These are phyloP conservation scores for Byssothecium circinans DNA, from an alignment of 2,329 filamentous ascomycete species.

Conservation along the genomic window DNA sequence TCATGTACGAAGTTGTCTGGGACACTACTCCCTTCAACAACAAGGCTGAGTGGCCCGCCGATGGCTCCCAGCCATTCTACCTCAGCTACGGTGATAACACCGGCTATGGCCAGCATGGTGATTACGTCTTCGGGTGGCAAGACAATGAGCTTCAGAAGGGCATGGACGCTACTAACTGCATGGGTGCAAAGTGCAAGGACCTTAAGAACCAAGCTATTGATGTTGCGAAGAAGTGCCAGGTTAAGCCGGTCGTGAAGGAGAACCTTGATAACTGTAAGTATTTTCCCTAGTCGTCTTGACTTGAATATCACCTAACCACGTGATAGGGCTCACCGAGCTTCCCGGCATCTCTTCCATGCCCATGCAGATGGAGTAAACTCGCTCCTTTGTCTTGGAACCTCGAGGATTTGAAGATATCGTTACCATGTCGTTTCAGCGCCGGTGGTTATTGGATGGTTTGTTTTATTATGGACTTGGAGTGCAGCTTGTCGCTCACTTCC, in stretches of 20 bases:
- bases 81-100: slow-evolving; percentile 29
- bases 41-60: slow-evolving; percentile 25
- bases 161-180: slow-evolving; percentile 23
- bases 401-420: background rate
- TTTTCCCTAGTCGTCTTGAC: background rate
- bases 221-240: slow-evolving; percentile 16
- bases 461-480: background rate
- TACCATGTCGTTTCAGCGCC: background rate
- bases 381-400: background rate
- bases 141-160: slow-evolving; percentile 26
- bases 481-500: background rate
- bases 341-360: slow-evolving; percentile 17
- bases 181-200: slow-evolving; percentile 20
- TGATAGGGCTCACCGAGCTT: slow-evolving; percentile 12
- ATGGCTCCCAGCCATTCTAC: slow-evolving; percentile 28
- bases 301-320: slow-evolving; percentile 1
- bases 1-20: slow-evolving; percentile 51
- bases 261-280: slow-evolving; percentile 19
- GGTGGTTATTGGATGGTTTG: background rate
- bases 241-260: slow-evolving; percentile 14
- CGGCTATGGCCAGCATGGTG: slow-evolving; percentile 26
- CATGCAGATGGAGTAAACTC: slow-evolving; percentile 3
- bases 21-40: slow-evolving; percentile 42
- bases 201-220: slow-evolving; percentile 18
- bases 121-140: slow-evolving; percentile 34